A percentile compares a stretch with the other conserved stretches of the same genome.
These are phyloP conservation scores for Ustilago hordei DNA, from an alignment of 1,284 basidiomycete species.

Conservation along the genomic window DNA sequence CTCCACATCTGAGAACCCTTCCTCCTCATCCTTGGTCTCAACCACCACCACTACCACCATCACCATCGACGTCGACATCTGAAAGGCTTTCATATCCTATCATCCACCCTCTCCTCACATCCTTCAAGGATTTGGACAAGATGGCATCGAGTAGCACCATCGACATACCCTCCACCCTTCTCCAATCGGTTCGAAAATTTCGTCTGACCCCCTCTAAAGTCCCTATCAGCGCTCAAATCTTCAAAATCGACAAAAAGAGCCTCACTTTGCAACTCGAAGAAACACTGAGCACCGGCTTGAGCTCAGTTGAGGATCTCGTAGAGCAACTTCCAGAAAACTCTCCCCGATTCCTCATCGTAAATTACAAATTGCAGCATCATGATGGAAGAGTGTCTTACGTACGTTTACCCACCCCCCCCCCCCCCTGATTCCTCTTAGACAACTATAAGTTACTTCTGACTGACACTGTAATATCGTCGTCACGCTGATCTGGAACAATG, in stretches of 20 bases:
- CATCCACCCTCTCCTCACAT: no score
- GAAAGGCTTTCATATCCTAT: no score
- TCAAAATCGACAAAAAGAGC: slow-evolving; percentile 63
- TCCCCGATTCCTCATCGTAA: slow-evolving; percentile 86
- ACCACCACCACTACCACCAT: not conserved
- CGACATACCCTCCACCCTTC: slow-evolving; percentile 56
- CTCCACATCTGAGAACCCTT: slow-evolving; percentile 1
- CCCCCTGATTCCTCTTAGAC: not conserved
- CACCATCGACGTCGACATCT: no score
- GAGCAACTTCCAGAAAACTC: slow-evolving; percentile 87
- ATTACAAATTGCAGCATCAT: slow-evolving; percentile 82
- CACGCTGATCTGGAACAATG: no score
- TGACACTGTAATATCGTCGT: no score
- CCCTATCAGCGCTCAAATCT: slow-evolving; percentile 54
- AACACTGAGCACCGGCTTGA: slow-evolving; percentile 38
- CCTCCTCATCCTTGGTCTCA: not conserved
- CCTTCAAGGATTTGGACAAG: not conserved
- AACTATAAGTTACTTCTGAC: no score
- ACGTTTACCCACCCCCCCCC: slow-evolving; percentile 26
- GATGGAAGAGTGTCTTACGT: slow-evolving; percentile 86
- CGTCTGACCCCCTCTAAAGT: slow-evolving; percentile 49
- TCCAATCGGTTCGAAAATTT: slow-evolving; percentile 50
- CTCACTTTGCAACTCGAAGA: slow-evolving; percentile 63
- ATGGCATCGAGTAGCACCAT: slow-evolving; percentile 51
- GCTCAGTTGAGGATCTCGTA: slow-evolving; percentile 52